phyloP scores from a whole-genome alignment of 129 eudicot genomes.

The Cynara cardunculus region DNA sequence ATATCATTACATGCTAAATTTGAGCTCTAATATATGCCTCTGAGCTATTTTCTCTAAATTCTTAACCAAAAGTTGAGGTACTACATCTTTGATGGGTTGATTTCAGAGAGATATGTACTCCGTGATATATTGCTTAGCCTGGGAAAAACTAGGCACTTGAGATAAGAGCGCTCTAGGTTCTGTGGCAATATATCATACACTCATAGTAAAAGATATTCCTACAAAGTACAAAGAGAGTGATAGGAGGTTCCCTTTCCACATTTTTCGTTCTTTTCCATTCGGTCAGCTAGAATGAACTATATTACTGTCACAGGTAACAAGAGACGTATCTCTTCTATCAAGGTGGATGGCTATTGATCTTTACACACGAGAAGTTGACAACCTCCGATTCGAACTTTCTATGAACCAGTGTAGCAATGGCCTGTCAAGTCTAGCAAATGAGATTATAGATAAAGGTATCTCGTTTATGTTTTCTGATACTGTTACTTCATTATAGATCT shows the following conservation, averaged over 20 bases:
- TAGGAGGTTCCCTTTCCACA: neutral
- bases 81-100: neutral
- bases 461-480: neutral
- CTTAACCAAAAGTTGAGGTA: neutral
- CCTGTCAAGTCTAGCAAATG: slow-evolving; percentile 63
- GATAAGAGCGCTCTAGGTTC: neutral
- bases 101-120: neutral
- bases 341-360: slow-evolving; percentile 99
- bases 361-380: slow-evolving; percentile 81
- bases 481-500: neutral
- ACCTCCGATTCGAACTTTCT: slow-evolving; percentile 91
- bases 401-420: slow-evolving; percentile 67
- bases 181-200: neutral
- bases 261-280: neutral
- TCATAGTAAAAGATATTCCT: neutral
- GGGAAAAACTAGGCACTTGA: neutral
- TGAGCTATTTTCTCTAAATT: neutral
- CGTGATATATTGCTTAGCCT: neutral
- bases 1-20: neutral
- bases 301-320: slow-evolving; percentile 67
- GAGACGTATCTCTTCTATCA: slow-evolving; percentile 83
- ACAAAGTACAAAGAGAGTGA: neutral
- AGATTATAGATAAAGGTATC: slow-evolving; percentile 57
- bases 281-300: neutral
- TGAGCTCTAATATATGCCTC: neutral